Conservation (phyloP, 768 basidiomycete species). For the Harrya chromipes region DNA sequence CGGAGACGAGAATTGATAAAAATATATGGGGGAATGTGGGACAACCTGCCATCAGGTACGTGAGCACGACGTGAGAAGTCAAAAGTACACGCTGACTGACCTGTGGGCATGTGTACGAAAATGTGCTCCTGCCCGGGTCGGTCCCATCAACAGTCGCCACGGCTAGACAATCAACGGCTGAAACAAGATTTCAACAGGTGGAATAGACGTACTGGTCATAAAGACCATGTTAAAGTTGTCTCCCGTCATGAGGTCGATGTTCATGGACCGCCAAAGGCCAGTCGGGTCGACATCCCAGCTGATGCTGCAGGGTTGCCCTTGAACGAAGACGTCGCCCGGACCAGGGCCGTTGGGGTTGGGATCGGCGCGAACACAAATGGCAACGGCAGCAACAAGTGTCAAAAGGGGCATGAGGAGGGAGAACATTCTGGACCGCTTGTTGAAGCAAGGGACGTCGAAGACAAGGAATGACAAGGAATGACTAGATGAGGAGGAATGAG, state of each 20-base stretch:
- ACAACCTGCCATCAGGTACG: constrained; percentile 43
- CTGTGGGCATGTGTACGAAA: constrained; percentile 61
- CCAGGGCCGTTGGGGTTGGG: constrained; percentile 57
- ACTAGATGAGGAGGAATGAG: constrained; percentile 1
- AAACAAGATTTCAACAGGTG: background rate
- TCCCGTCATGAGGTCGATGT: constrained; percentile 80
- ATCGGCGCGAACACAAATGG: constrained; percentile 47
- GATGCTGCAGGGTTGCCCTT: constrained; percentile 53
- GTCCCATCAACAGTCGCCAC: constrained; percentile 69
- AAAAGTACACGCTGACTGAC: constrained; percentile 35
- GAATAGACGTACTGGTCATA: constrained; percentile 52
- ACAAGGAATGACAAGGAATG: constrained; percentile 9
- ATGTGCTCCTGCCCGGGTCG: constrained; percentile 39
- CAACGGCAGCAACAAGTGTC: constrained; percentile 22
- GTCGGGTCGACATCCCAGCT: constrained; percentile 58
- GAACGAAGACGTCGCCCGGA: constrained; percentile 55
- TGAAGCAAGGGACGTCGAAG: constrained; percentile 6
- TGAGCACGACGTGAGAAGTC: background rate
- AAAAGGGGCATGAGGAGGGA: constrained; percentile 9
- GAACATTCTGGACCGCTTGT: constrained; percentile 15
- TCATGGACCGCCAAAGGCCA: constrained; percentile 66
- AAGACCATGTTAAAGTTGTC: constrained; percentile 65
- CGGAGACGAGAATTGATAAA: constrained; percentile 69
- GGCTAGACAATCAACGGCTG: constrained; percentile 37
- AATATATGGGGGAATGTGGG: constrained; percentile 68